Conservation (phyloP, 2,329 filamentous ascomycete genomes). For the Fusarium bactridioides region DNA sequence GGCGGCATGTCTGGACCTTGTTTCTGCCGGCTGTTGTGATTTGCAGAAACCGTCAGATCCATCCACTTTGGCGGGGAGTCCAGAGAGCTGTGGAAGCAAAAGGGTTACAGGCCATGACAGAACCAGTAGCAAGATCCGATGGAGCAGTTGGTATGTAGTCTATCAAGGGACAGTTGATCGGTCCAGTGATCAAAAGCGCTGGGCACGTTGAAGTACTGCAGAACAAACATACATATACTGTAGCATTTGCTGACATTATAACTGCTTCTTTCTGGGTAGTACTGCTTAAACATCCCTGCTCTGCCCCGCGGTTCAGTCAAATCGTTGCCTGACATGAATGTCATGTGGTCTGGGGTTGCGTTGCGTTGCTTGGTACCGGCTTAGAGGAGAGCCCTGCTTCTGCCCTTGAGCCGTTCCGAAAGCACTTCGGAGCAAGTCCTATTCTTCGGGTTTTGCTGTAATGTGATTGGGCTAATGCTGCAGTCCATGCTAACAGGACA, state of each 20-base stretch:
- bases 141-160: neutral
- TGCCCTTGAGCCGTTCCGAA: slow-evolving; percentile 21
- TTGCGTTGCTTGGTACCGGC: slow-evolving; percentile 1
- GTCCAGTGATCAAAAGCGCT: neutral
- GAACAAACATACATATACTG: neutral
- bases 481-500: slow-evolving; percentile 9
- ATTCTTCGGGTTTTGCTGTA: neutral
- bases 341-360: slow-evolving; percentile 7
- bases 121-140: slow-evolving; percentile 13
- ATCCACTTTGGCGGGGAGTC: slow-evolving; percentile 33
- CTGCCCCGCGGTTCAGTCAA: slow-evolving; percentile 17
- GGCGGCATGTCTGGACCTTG: slow-evolving; percentile 30
- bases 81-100: slow-evolving; percentile 25
- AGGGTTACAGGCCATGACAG: slow-evolving; percentile 21
- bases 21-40: slow-evolving; percentile 34
- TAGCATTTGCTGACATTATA: neutral
- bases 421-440: neutral
- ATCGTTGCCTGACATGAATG: neutral
- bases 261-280: neutral
- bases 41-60: slow-evolving; percentile 31
- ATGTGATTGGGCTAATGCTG: neutral
- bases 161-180: neutral
- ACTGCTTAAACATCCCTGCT: slow-evolving; percentile 11
- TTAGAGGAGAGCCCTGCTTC: slow-evolving; percentile 10
- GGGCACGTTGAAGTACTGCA: neutral